Evolutionary conservation across 2,329 filamentous ascomycete genomes (phyloP).

Genomic region (Ceratocystis harringtonii): DNA sequence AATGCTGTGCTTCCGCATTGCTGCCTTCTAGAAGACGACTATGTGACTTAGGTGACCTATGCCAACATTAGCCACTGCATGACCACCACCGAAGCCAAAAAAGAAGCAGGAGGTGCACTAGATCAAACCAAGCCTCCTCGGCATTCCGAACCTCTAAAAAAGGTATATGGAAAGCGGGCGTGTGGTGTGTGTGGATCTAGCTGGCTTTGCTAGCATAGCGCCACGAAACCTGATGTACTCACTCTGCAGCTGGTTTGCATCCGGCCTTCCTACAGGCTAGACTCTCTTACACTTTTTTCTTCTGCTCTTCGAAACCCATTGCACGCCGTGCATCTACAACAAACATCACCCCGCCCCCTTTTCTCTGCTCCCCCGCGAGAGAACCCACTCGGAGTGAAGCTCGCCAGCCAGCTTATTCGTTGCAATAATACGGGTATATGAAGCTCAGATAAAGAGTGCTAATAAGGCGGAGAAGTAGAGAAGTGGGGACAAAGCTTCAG

Average conservation of each 20-base stretch:
- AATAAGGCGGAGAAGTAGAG: not conserved
- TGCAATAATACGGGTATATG: too few species aligned
- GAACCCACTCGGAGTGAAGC: not conserved
- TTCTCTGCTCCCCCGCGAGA: not conserved
- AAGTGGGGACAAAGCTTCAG: not conserved
- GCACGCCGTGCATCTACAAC: not conserved
- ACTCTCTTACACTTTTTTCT: not conserved
- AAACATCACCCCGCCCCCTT: not conserved
- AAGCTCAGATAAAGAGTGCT: not conserved
- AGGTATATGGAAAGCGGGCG: too few species aligned
- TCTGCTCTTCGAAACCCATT: not conserved
- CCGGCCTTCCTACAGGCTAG: too few species aligned
- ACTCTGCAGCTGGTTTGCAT: too few species aligned
- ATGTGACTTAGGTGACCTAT: not conserved
- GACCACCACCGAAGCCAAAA: not conserved
- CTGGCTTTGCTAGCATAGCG: not conserved
- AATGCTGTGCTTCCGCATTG: not conserved
- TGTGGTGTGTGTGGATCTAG: not conserved
- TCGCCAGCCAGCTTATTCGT: not conserved
- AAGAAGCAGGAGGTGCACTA: not conserved
- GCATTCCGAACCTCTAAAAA: too few species aligned
- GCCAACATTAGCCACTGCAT: not conserved
- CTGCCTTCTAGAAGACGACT: not conserved
- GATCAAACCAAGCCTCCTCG: not conserved
- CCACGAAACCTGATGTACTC: too few species aligned